Base-by-base conservation (phyloP, 164 flowering plant genomes). In the Akebia trifoliata region DNA sequence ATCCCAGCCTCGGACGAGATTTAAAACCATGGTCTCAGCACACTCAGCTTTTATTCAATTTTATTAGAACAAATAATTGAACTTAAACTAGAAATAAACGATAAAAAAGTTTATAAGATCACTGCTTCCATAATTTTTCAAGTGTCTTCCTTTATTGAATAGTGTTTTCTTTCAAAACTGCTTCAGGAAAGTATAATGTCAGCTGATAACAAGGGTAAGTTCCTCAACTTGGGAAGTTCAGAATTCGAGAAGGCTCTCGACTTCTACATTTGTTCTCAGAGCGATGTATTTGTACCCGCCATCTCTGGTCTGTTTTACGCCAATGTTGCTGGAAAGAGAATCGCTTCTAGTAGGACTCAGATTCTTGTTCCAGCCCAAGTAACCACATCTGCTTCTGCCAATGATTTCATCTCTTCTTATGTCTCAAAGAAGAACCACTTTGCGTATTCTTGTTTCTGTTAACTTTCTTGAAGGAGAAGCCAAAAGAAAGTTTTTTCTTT, bases 271-370 rank as follows among this genome's bases (percentile, higher is more conserved):
- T 81, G 95, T 67, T 74, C 96, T 12, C 74, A 74, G 69, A 90
- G 99, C 57, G 97, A 94, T 57, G 86, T 88, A 3, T 94, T 81
- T 56, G 90, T 94, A 20, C 99, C 97, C 18, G 93, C 95, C 59
- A 86, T 94, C 35, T 85, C 97, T 1, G 97, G 97, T 29, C 71
- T 94, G 50, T 85, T 88, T 54, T 82, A 92, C 38, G 82, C 86
- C 8, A 85, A 81, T 70, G 93, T 89, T 9, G 96, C 80, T 4
- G 96, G 96, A 12, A 81, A 74, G 59, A 79, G 98, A 68, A 89
- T 86, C 25, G 83, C 83, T 50, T 69, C 78, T 9, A 85, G 95
- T 0, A 86, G 59, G 60, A 78, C 76, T 29, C 81, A 82, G 51
- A 78, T 85, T 49, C 79, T 92, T 31, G 86, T 86, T 63, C 95